Conservation (phyloP, 2,329 filamentous ascomycete genomes). For the Alternaria angustiovoidea region DNA sequence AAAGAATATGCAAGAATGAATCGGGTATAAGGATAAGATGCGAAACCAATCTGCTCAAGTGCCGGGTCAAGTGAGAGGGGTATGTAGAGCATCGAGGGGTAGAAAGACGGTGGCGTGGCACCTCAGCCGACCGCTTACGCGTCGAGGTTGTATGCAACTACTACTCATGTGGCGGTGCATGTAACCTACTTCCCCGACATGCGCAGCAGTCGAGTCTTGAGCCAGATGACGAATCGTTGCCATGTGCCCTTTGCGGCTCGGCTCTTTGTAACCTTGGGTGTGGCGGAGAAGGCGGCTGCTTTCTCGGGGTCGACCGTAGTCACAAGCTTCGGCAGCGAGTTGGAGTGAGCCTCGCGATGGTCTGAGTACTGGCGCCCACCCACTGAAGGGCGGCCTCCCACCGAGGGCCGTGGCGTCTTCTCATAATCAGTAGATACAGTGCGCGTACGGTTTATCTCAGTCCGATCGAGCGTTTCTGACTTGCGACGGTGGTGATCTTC, state of each 20-base stretch:
- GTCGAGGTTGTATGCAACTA: not conserved
- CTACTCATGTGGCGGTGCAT: slow-evolving; percentile 6
- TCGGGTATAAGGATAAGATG: slow-evolving; percentile 12
- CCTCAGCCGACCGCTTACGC: not conserved
- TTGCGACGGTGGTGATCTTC: slow-evolving; percentile 53
- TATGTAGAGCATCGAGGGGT: not conserved
- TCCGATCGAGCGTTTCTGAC: slow-evolving; percentile 49
- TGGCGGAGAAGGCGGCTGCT: slow-evolving; percentile 27
- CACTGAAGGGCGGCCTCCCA: slow-evolving; percentile 45
- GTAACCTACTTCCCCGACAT: slow-evolving; percentile 41
- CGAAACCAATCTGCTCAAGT: not conserved
- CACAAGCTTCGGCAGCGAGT: slow-evolving; percentile 46
- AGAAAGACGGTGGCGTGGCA: not conserved
- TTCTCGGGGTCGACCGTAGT: slow-evolving; percentile 42
- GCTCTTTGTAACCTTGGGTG: slow-evolving; percentile 44
- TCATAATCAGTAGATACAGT: slow-evolving; percentile 45
- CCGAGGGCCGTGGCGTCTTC: slow-evolving; percentile 40
- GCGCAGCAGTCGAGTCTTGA: slow-evolving; percentile 63
- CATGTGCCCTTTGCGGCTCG: slow-evolving; percentile 55
- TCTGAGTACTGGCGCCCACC: slow-evolving; percentile 51
- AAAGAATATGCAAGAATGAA: slow-evolving; percentile 11
- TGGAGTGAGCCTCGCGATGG: slow-evolving; percentile 45
- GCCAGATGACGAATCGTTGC: slow-evolving; percentile 65
- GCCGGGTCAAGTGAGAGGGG: not conserved
- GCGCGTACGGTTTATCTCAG: slow-evolving; percentile 37